Evolutionary conservation across 176 grass and related monocot species (phyloP), one percentile per base, ranked within the genome.

Genomic region (Triticum turgidum): DNA sequence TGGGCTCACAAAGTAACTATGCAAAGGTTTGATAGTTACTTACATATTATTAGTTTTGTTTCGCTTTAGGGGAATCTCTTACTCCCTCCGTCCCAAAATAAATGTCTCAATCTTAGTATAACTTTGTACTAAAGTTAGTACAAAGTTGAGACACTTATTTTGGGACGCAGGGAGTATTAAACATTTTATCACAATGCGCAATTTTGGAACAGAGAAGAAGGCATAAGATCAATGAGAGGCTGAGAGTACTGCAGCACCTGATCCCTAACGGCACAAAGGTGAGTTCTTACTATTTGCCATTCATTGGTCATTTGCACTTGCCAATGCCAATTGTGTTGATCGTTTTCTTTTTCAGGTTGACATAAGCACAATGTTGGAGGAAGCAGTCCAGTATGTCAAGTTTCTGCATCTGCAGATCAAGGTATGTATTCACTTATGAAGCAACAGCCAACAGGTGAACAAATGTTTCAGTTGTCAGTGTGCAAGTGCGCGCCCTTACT

Each of bases 351-450:
- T 74, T 21, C 82, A 93, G 91, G 91, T 90, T 69, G 89, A 94
- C 42, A 85, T 94, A 65, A 91, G 89, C 84, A 94, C 92, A 59
- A 91, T 94, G 92, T 79, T 94, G 37, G 84, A 91, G 61, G 89
- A 91, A 84, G 84, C 89, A 85, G 85, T 89, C 42, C 80, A 89
- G 56, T 94, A 94, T 83, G 84, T 94, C 10, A 91, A 94, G 68
- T 91, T 94, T 74, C 66, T 91, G 76, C 92, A 94, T 72, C 77
- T 89, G 51, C 92, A 94, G 85, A 94, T 62, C n/a, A 62, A 62
- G 61, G 61, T 62, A 62, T 21, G 68, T 27, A 0, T 37, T 30
- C 34, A 3, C 13, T 73, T 41, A 7, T 25, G 7, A 62, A 56
- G 17, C 5, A 6, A 70, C 8, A 41, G 39, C 8, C 39, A 41